Percentiles rank a stretch among this genome's conserved stretches.
Evolutionary conservation across 23 red algal species (phyloP).

Genomic region (Gracilariopsis chorda): DNA sequence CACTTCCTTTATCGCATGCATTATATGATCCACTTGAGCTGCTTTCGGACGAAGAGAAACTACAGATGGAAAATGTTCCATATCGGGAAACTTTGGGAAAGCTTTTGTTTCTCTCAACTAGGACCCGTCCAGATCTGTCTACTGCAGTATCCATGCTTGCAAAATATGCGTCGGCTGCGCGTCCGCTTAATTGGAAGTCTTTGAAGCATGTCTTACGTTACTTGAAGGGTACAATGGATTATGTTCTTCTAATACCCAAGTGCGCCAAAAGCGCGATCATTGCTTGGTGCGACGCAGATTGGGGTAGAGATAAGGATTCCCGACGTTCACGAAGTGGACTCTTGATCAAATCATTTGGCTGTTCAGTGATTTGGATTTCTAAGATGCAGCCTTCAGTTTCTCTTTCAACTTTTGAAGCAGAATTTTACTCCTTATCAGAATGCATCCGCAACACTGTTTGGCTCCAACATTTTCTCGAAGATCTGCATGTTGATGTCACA

Average conservation of each 20-base stretch:
- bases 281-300: no score
- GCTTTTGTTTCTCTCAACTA: neutral
- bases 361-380: neutral
- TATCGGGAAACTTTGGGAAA: neutral
- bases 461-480: neutral
- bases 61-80: neutral
- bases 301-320: no score
- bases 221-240: neutral
- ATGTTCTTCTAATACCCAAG: neutral
- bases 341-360: neutral
- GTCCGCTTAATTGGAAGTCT: neutral
- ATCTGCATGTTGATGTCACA: neutral
- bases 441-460: neutral
- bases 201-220: constrained; percentile 20
- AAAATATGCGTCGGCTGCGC: constrained; percentile 5
- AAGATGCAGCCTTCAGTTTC: neutral
- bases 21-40: neutral
- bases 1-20: neutral
- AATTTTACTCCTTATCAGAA: neutral
- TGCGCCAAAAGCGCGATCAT: no score
- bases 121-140: constrained; percentile 5
- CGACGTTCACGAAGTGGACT: no score
- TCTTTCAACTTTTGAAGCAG: neutral
- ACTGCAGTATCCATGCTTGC: constrained; percentile 41
- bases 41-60: neutral